These are phyloP conservation scores for Butyriboletus appendiculatus DNA, from an alignment of 1,284 basidiomycete species.

Conservation along the genomic window DNA sequence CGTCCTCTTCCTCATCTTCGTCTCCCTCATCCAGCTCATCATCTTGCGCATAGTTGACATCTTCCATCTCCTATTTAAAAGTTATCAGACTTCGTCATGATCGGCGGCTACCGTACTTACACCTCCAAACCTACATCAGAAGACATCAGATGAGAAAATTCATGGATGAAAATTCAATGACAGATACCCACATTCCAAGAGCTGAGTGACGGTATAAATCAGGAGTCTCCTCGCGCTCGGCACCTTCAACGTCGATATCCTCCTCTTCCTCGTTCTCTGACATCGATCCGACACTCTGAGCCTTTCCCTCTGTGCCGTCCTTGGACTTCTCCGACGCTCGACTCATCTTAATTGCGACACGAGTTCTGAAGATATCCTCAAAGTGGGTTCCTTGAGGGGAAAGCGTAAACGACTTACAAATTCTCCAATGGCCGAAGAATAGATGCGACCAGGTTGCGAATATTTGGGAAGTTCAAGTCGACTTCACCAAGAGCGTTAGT, in stretches of 20 bases:
- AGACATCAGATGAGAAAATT: neutral
- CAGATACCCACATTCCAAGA: conserved; percentile 81
- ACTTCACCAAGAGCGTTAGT: conserved; percentile 91
- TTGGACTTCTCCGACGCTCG: conserved; percentile 74
- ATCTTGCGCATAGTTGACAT: conserved; percentile 64
- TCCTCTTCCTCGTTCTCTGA: conserved; percentile 67
- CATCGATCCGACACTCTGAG: conserved; percentile 57
- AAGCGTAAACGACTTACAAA: conserved; percentile 55
- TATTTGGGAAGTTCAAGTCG: conserved; percentile 94
- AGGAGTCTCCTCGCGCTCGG: conserved; percentile 77
- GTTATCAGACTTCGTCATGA: conserved; percentile 1
- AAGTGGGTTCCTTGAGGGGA: neutral
- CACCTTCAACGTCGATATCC: conserved; percentile 46
- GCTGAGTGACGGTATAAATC: conserved; percentile 97
- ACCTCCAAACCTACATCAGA: conserved; percentile 64
- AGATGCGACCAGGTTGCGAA: conserved; percentile 82
- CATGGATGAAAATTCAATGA: neutral
- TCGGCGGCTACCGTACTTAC: conserved; percentile 49
- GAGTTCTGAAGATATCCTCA: conserved; percentile 60
- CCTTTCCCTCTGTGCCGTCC: conserved; percentile 52
- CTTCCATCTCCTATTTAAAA: conserved; percentile 74
- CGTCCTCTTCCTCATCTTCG: conserved; percentile 78
- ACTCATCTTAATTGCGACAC: conserved; percentile 97
- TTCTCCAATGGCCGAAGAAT: conserved; percentile 90
- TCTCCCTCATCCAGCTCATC: conserved; percentile 84